A percentile compares a stretch with the other conserved stretches of the same genome.
Evolutionary conservation across 1,284 basidiomycete genomes (phyloP).

Genomic region (Entoloma clypeatum): DNA sequence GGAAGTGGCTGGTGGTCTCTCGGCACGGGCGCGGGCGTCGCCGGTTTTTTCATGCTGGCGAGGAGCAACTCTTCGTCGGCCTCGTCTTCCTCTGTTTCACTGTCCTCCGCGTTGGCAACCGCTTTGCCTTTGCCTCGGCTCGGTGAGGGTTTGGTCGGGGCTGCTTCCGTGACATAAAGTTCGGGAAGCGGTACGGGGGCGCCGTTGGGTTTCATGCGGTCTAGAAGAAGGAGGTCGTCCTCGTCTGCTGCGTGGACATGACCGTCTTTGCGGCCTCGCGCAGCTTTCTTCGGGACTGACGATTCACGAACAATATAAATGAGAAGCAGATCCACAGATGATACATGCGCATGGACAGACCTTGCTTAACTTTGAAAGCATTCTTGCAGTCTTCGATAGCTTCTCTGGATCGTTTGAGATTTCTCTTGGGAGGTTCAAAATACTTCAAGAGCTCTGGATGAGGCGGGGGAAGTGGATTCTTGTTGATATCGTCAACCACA

Average conservation of each 20-base stretch:
- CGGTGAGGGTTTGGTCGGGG: constrained; percentile 13
- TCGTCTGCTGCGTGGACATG: constrained; percentile 62
- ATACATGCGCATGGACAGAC: constrained; percentile 31
- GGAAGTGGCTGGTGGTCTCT: constrained; percentile 32
- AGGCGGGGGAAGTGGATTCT: constrained; percentile 76
- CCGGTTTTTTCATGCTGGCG: constrained; percentile 21
- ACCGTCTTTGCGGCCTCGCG: constrained; percentile 49
- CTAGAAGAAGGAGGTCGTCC: constrained; percentile 61
- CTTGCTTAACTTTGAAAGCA: constrained; percentile 72
- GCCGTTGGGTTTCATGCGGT: constrained; percentile 39
- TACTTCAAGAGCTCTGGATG: constrained; percentile 84
- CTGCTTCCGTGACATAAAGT: constrained; percentile 14
- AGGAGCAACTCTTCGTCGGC: constrained; percentile 30
- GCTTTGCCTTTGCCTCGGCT: constrained; percentile 30
- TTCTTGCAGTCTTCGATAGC: constrained; percentile 61
- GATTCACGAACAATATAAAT: constrained; percentile 1
- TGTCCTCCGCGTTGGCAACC: constrained; percentile 29
- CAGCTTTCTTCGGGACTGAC: constrained; percentile 57
- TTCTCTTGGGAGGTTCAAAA: constrained; percentile 71
- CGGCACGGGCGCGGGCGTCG: constrained; percentile 20
- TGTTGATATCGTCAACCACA: constrained; percentile 68
- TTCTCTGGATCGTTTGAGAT: constrained; percentile 55
- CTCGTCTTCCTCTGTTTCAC: constrained; percentile 42
- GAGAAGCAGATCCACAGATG: not conserved
- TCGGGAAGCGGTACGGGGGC: constrained; percentile 21